phyloP scores from a whole-genome alignment of 2,329 filamentous ascomycete species.

The Hymenoscyphus repandus region DNA sequence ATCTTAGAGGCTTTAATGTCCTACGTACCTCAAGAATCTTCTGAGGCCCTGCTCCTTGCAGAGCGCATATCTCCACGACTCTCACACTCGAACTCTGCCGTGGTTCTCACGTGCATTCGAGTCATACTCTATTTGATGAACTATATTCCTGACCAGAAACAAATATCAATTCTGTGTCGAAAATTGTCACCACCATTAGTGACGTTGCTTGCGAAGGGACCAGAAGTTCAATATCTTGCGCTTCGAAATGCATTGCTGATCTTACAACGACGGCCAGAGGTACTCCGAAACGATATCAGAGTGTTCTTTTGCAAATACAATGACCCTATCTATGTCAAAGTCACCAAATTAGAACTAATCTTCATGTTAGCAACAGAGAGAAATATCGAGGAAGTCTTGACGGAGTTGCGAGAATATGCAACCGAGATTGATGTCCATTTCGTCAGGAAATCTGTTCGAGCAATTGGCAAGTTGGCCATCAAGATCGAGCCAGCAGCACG shows the following conservation, averaged over 20 bases:
- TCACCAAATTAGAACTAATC: constrained; percentile 96
- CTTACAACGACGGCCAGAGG: constrained; percentile 85
- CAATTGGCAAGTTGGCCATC: constrained; percentile 96
- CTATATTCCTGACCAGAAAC: constrained; percentile 89
- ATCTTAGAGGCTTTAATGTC: constrained; percentile 97
- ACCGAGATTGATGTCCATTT: constrained; percentile 99
- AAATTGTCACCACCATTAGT: constrained; percentile 95
- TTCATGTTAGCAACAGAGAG: constrained; percentile 97
- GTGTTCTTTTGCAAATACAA: constrained; percentile 99
- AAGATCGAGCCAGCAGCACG: constrained; percentile 94
- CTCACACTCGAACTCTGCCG: constrained; percentile 93
- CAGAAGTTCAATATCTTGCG: constrained; percentile 97
- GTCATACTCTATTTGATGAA: constrained; percentile 98
- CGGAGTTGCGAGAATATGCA: constrained; percentile 91
- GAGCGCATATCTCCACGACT: constrained; percentile 93
- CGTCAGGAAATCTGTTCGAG: constrained; percentile 92
- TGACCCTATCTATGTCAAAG: constrained; percentile 98
- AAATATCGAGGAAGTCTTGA: constrained; percentile 93
- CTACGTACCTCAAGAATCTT: constrained; percentile 87
- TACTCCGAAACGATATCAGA: constrained; percentile 90
- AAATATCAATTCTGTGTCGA: constrained; percentile 78
- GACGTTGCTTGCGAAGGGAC: constrained; percentile 89
- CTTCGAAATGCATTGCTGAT: constrained; percentile 91
- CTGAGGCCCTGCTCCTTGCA: constrained; percentile 82
- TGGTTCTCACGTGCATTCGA: constrained; percentile 91